Evolutionary conservation across 352 stramenopile species (phyloP).

Genomic region (Globisporangium irregulare): DNA sequence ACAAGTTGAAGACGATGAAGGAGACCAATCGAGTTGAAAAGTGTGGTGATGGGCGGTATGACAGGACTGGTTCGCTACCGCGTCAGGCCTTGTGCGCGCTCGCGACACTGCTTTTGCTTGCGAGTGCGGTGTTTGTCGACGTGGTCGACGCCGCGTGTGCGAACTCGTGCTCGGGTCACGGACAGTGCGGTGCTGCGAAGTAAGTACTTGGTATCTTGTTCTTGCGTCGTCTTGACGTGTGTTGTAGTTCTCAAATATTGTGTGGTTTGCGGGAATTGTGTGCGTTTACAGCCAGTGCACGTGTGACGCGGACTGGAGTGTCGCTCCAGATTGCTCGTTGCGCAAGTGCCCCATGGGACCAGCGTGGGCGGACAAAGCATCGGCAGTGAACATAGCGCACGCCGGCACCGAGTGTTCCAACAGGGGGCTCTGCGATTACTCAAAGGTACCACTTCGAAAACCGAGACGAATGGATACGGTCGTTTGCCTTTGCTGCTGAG

Average conservation of each 20-base stretch:
- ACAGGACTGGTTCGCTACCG: not conserved
- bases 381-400: constrained; percentile 47
- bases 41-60: not conserved
- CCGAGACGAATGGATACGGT: not conserved
- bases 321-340: constrained; percentile 68
- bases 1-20: not conserved
- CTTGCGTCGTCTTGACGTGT: not conserved
- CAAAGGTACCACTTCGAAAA: constrained; percentile 25
- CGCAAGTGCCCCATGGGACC: constrained; percentile 62
- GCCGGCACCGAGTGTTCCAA: constrained; percentile 62
- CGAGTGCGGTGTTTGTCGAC: not conserved
- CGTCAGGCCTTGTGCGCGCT: not conserved
- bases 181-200: constrained; percentile 45
- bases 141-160: constrained; percentile 37
- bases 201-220: constrained; percentile 14
- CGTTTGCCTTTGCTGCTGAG: not conserved
- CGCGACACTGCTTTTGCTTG: constrained; percentile 13
- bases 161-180: constrained; percentile 65
- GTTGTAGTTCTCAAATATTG: not conserved
- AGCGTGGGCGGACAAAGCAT: constrained; percentile 83
- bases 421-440: constrained; percentile 58
- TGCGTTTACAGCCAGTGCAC: constrained; percentile 48
- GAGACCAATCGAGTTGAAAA: not conserved
- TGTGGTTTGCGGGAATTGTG: not conserved
- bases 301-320: constrained; percentile 59